These are phyloP conservation scores for Dryadomyces quercus-mongolicae DNA, from an alignment of 2,329 filamentous ascomycete genomes.

Conservation along the genomic window DNA sequence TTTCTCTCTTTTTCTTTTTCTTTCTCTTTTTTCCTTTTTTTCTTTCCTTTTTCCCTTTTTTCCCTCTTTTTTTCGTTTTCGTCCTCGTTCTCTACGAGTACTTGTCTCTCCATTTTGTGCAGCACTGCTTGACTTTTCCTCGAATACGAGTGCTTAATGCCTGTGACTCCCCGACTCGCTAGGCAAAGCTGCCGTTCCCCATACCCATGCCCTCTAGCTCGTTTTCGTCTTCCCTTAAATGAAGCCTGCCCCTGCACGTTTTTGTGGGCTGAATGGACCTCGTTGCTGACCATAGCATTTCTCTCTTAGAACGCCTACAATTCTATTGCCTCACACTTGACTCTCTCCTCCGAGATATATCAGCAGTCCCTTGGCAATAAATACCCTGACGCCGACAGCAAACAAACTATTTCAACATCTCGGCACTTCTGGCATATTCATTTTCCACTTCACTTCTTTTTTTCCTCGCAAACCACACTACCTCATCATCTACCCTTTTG, in stretches of 20 bases:
- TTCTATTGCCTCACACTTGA: slow-evolving; percentile 1
- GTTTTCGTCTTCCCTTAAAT: not conserved
- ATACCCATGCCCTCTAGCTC: not conserved
- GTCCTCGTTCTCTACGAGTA: not conserved
- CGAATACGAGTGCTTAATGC: not conserved
- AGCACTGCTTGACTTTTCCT: not conserved
- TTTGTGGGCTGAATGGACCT: too few species aligned
- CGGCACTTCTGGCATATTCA: not conserved
- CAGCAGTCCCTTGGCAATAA: not conserved
- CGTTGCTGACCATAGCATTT: not conserved
- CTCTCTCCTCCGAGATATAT: slow-evolving; percentile 5
- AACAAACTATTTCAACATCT: not conserved
- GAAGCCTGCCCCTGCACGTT: not conserved
- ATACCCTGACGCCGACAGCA: not conserved
- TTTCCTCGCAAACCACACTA: not conserved
- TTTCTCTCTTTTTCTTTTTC: not conserved
- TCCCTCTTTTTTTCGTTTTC: not conserved
- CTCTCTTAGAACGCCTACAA: not conserved
- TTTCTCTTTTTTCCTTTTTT: not conserved
- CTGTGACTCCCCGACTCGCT: not conserved
- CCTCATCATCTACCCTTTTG: not conserved
- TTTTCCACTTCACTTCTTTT: not conserved
- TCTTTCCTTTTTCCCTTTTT: not conserved
- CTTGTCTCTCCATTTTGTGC: not conserved
- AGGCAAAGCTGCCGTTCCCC: not conserved